Evolutionary conservation across 257 asterid genomes (phyloP), one percentile per base, ranked within the genome.

Genomic region (Jaltomata sinuosa): DNA sequence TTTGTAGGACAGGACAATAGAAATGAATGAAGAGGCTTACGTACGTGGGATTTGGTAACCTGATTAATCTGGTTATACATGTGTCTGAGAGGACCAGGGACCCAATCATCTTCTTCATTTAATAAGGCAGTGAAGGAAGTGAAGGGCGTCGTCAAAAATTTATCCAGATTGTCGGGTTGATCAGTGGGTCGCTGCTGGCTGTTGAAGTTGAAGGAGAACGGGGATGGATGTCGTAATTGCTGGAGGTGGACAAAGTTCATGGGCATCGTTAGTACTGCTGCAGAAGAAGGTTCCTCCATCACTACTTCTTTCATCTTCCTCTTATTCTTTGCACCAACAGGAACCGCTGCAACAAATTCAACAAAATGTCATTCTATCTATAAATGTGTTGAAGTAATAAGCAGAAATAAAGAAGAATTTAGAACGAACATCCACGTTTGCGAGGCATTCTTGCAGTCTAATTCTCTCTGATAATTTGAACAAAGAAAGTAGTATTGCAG

Each of bases 21-120:
- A 53, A 18, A 19, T 8, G 21, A 25, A 49, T 12, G 65, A 29
- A 54, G 5, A 18, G 0, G 19, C 8, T 10, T 62, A 64, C 42
- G 6, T 89, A 89, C 93, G 50, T 89, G 91, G 62, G 45, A 15
- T 25, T 38, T 27, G 81, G 87, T 68, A 0, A 86, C 55, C 5
- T 83, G 88, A 64, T 90, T 83, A 6, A 88, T 25, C 15, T 78
- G 84, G 4, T 79, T 47, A 1, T 21, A 68, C 11, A 54, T 87
- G 22, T 22, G 25, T 21, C 29, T 42, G 31, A 81, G 11, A 40
- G 83, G 52, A n/a, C 8, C n/a, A 7, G 76, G 29, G 38, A 57
- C 61, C 3, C 49, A 42, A 40, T 67, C 54, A n/a, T 38, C 53
- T 45, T 25, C 47, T 8, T 87, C 85, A 45, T 79, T 72, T 45